Base-by-base conservation (phyloP, 768 basidiomycete species). In the Leucocoprinus birnbaumii region DNA sequence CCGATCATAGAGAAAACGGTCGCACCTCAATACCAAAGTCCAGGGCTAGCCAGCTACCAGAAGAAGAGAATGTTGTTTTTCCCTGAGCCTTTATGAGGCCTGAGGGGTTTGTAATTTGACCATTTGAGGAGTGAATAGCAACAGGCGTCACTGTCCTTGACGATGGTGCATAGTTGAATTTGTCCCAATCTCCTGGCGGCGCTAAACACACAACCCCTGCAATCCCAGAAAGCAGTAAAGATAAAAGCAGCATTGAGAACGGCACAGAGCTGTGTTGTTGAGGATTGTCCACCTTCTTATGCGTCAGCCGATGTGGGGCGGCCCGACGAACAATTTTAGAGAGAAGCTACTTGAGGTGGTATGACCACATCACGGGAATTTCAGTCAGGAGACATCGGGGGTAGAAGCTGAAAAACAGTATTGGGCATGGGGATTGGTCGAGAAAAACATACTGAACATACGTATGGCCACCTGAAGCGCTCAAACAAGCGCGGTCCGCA, bases 21-120 rank as follows among this genome's bases (percentile, higher is more conserved):
- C 71, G 34, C 24, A 80, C 81, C 69, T 84, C 82, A 16, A 73
- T 58, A 0, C 83, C 82, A 58, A 79, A 85, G 62, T 85, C 82
- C 48, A 83, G 66, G 0, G 80, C 73, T 14, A 84, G 53, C 73
- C 75, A 83, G 0, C 78, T 73, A 8, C 73, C 73, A 44, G 69
- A 68, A 1, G 69, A 71, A 5, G 56, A 45, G 16, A 83, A 57
- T 1, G 74, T 79, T 2, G 78, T 73, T 26, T 62, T 65, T 0
- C 71, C 76, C 3, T 60, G 59, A 16, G 69, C 67, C 4, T 59
- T 58, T 3, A 79, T 62, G 3, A 81, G 70, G 2, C 59, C 62
- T 6, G 67, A 51, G 1, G 73, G 62, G 44, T 69, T 65, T 0
- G 52, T 48, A 1, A 80, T 71, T 1, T 65, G 47, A 0, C 81